phyloP scores from a whole-genome alignment of 2,329 filamentous ascomycete genomes.

The Sphaceloma murrayae region DNA sequence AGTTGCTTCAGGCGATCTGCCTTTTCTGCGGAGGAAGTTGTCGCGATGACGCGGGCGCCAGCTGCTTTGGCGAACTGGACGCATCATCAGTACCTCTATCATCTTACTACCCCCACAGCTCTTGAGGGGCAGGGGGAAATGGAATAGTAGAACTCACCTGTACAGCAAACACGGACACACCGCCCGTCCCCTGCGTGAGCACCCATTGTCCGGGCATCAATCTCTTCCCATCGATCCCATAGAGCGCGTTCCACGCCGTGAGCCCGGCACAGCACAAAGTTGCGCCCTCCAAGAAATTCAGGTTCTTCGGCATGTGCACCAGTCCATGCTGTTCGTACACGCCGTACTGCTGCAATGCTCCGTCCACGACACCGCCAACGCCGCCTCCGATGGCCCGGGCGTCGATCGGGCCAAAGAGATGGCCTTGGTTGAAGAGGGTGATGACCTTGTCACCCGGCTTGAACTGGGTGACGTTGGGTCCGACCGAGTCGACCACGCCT shows the following conservation, averaged over 20 bases:
- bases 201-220: conserved; percentile 40
- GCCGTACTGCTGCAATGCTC: conserved; percentile 57
- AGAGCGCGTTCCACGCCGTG: conserved; percentile 46
- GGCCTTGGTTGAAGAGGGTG: conserved; percentile 54
- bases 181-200: conserved; percentile 61
- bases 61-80: conserved; percentile 40
- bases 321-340: conserved; percentile 59
- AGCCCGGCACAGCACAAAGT: conserved; percentile 40
- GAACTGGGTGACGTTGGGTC: conserved; percentile 47
- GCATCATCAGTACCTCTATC: background rate
- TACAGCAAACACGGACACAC: conserved; percentile 57
- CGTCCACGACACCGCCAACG: conserved; percentile 59
- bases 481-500: conserved; percentile 44
- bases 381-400: conserved; percentile 40
- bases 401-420: conserved; percentile 43
- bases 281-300: conserved; percentile 39
- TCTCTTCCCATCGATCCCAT: conserved; percentile 36
- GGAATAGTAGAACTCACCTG: conserved; percentile 31
- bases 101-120: too few relatives aligned
- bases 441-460: conserved; percentile 49
- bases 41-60: conserved; percentile 49
- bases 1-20: conserved; percentile 41
- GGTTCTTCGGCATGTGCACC: conserved; percentile 50
- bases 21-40: conserved; percentile 45
- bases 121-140: conserved; percentile 27